Percentiles rank a stretch among this genome's conserved stretches.
phyloP scores from a whole-genome alignment of 768 basidiomycete species.

The Russula vinacea region DNA sequence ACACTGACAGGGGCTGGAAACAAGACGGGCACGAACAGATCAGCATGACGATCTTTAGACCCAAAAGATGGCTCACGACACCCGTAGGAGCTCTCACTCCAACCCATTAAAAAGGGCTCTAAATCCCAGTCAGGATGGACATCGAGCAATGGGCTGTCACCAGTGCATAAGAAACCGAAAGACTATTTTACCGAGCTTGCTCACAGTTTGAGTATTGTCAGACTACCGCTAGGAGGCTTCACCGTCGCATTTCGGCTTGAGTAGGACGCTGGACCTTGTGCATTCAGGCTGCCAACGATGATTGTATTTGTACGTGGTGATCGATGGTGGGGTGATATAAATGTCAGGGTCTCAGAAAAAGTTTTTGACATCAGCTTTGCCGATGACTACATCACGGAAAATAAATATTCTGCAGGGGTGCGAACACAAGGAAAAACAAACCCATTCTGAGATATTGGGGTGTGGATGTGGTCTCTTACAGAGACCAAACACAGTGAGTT shows the following conservation, averaged over 20 bases:
- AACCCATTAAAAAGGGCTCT: slow-evolving; percentile 23
- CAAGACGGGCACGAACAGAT: background rate
- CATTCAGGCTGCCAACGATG: slow-evolving; percentile 18
- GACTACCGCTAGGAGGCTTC: slow-evolving; percentile 15
- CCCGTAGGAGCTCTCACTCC: slow-evolving; percentile 22
- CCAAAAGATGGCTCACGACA: slow-evolving; percentile 13
- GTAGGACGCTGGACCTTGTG: slow-evolving; percentile 7
- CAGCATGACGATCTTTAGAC: background rate
- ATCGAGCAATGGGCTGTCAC: slow-evolving; percentile 19
- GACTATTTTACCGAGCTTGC: background rate
- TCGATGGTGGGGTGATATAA: slow-evolving; percentile 23
- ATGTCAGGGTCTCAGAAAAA: slow-evolving; percentile 24
- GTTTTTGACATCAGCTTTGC: slow-evolving; percentile 9
- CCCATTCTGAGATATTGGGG: slow-evolving; percentile 18
- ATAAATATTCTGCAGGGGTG: slow-evolving; percentile 4
- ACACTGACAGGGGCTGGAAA: slow-evolving; percentile 56
- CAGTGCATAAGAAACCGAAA: background rate
- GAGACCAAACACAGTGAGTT: slow-evolving; percentile 35
- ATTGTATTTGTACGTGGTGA: slow-evolving; percentile 19
- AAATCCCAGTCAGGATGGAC: slow-evolving; percentile 19
- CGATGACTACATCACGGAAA: background rate
- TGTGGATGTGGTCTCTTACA: slow-evolving; percentile 2
- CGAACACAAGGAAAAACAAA: slow-evolving; percentile 14
- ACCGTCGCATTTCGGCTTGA: slow-evolving; percentile 5
- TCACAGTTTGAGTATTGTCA: slow-evolving; percentile 23